phyloP scores from a whole-genome alignment of 306 rosid genomes.

The Myrica gale region DNA sequence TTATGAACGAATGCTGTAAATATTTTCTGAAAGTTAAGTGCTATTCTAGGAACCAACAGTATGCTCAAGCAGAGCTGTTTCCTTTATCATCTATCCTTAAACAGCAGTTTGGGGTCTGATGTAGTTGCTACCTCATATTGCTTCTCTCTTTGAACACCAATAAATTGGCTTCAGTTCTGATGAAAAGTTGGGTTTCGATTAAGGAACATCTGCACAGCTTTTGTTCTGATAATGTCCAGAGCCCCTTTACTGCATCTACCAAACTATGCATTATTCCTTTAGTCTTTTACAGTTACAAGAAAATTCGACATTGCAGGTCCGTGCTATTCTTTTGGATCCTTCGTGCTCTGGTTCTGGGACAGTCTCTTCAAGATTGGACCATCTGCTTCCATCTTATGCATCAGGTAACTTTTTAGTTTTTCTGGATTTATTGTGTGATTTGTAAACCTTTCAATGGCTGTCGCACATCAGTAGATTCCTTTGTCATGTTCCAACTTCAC shows the following conservation, averaged over 20 bases:
- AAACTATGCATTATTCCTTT: not conserved
- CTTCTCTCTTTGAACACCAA: not conserved
- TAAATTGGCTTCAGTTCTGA: not conserved
- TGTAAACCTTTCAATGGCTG: not conserved
- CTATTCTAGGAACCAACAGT: not conserved
- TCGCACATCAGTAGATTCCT: not conserved
- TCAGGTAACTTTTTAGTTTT: constrained; percentile 43
- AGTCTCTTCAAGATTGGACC: constrained; percentile 72
- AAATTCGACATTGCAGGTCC: constrained; percentile 43
- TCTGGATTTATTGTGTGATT: not conserved
- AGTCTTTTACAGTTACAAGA: not conserved
- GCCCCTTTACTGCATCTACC: not conserved
- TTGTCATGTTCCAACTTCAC: not conserved
- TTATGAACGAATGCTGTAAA: not conserved
- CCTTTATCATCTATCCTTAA: not conserved
- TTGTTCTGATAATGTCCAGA: not conserved
- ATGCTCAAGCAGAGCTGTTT: not conserved
- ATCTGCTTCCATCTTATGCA: constrained; percentile 79
- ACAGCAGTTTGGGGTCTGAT: not conserved
- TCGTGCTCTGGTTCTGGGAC: constrained; percentile 95
- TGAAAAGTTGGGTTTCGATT: not conserved
- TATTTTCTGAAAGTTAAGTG: not conserved
- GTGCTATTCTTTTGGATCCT: constrained; percentile 89
- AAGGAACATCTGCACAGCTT: not conserved
- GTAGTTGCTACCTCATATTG: not conserved